A percentile compares a stretch with the other conserved stretches of the same genome.
phyloP scores from a whole-genome alignment of 2,329 filamentous ascomycete genomes.

The Fusarium sp. region DNA sequence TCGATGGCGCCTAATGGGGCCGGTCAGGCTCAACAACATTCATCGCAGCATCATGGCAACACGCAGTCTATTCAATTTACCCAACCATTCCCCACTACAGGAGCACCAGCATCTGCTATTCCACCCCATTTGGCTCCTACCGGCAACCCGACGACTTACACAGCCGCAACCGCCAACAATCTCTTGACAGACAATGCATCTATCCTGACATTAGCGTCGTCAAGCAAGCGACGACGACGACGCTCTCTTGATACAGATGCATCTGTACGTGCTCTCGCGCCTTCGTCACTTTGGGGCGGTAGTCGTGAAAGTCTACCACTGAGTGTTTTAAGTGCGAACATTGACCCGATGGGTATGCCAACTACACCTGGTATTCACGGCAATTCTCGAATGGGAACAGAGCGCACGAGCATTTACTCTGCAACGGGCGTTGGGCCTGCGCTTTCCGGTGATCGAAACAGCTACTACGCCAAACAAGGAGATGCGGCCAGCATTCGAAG shows the following conservation, averaged over 20 bases:
- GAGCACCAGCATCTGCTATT: conserved; percentile 77
- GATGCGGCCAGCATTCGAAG: conserved; percentile 85
- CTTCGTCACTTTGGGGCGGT: conserved; percentile 84
- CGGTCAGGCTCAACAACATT: conserved; percentile 50
- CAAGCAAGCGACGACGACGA: conserved; percentile 80
- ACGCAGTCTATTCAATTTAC: conserved; percentile 70
- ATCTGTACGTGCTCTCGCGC: conserved; percentile 85
- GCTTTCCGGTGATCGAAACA: conserved; percentile 81
- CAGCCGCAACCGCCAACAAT: conserved; percentile 83
- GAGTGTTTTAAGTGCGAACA: conserved; percentile 80
- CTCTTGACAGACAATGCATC: conserved; percentile 87
- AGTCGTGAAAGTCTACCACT: conserved; percentile 84
- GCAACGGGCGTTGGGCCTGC: conserved; percentile 75
- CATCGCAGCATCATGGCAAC: conserved; percentile 53
- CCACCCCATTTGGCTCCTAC: conserved; percentile 74
- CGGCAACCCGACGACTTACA: conserved; percentile 77
- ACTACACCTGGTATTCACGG: conserved; percentile 66
- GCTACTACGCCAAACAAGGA: conserved; percentile 77
- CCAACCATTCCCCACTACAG: conserved; percentile 73
- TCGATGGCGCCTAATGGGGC: conserved; percentile 72
- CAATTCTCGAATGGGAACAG: conserved; percentile 60
- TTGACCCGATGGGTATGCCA: conserved; percentile 63
- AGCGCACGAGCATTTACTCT: conserved; percentile 86
- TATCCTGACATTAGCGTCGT: conserved; percentile 86
- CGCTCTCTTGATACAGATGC: conserved; percentile 88